Conservation (phyloP, 768 basidiomycete genomes). For the Boletus rex-veris region DNA sequence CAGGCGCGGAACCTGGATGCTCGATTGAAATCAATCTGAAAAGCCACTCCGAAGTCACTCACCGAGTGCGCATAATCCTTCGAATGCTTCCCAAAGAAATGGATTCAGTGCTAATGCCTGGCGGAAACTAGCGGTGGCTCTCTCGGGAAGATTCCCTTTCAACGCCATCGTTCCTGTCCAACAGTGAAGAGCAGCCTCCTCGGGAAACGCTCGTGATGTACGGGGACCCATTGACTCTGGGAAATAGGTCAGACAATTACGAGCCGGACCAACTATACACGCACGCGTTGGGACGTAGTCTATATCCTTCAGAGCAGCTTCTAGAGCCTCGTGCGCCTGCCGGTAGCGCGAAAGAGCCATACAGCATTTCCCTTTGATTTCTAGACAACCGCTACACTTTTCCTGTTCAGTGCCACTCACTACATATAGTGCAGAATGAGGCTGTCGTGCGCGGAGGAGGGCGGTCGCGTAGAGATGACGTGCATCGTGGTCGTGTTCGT, state of each 20-base stretch:
- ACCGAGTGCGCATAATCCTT: constrained; percentile 82
- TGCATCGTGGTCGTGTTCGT: constrained; percentile 71
- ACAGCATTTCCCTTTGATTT: constrained; percentile 78
- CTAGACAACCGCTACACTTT: constrained; percentile 70
- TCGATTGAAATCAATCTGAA: constrained; percentile 11
- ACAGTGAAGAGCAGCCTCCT: constrained; percentile 72
- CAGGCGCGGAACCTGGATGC: constrained; percentile 58
- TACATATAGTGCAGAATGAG: constrained; percentile 69
- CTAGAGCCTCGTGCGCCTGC: constrained; percentile 71
- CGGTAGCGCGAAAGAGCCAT: constrained; percentile 67
- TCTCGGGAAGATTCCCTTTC: constrained; percentile 74
- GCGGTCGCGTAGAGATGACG: constrained; percentile 82
- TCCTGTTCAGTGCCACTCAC: constrained; percentile 60
- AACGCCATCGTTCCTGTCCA: constrained; percentile 71
- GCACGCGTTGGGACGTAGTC: constrained; percentile 55
- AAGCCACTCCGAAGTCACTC: constrained; percentile 19
- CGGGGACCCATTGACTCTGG: constrained; percentile 56
- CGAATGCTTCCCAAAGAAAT: constrained; percentile 90
- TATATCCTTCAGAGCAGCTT: constrained; percentile 53
- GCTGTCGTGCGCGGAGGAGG: constrained; percentile 65
- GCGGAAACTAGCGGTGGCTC: constrained; percentile 67
- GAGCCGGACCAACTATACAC: constrained; percentile 26
- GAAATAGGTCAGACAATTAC: constrained; percentile 10
- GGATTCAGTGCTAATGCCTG: constrained; percentile 72
- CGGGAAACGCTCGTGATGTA: constrained; percentile 57